Evolutionary conservation across 768 basidiomycete genomes (phyloP).

Genomic region (Lactifluus piperatus): DNA sequence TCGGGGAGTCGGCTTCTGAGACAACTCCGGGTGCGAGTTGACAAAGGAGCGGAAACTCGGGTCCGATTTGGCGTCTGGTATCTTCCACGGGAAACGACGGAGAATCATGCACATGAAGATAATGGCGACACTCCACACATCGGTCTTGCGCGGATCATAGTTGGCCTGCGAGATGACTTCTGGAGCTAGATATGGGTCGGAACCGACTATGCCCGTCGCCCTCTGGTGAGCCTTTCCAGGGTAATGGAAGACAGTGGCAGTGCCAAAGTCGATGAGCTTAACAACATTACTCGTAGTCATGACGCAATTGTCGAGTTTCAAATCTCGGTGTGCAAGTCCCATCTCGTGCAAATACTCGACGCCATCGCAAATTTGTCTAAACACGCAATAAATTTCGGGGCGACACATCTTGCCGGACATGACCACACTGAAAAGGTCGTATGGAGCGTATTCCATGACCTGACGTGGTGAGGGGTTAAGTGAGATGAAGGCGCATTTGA

Average conservation of each 20-base stretch:
- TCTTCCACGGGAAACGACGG: constrained; percentile 97
- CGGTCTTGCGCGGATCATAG: constrained; percentile 95
- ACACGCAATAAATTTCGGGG: constrained; percentile 98
- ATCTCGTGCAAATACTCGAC: constrained; percentile 97
- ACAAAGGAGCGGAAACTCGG: constrained; percentile 88
- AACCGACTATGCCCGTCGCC: constrained; percentile 89
- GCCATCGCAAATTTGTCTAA: constrained; percentile 96
- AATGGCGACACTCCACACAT: constrained; percentile 97
- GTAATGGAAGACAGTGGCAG: constrained; percentile 99
- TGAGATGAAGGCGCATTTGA: constrained; percentile 6
- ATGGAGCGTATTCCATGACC: constrained; percentile 99
- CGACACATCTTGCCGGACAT: constrained; percentile 99
- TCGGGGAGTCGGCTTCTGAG: constrained; percentile 27
- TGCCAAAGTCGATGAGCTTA: constrained; percentile 99
- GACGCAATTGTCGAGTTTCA: constrained; percentile 99
- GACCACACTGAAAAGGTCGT: constrained; percentile 97
- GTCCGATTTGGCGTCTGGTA: constrained; percentile 91
- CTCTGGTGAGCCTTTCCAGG: constrained; percentile 76
- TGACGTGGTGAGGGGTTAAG: constrained; percentile 27
- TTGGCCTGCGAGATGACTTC: constrained; percentile 75
- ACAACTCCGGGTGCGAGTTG: constrained; percentile 85
- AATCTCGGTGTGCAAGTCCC: constrained; percentile 95
- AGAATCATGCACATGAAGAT: constrained; percentile 99
- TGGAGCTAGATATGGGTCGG: constrained; percentile 96
- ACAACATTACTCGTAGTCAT: constrained; percentile 93